These are phyloP conservation scores for Kodamaea derodonti DNA, from an alignment of 1,139 yeast species.

Conservation along the genomic window DNA sequence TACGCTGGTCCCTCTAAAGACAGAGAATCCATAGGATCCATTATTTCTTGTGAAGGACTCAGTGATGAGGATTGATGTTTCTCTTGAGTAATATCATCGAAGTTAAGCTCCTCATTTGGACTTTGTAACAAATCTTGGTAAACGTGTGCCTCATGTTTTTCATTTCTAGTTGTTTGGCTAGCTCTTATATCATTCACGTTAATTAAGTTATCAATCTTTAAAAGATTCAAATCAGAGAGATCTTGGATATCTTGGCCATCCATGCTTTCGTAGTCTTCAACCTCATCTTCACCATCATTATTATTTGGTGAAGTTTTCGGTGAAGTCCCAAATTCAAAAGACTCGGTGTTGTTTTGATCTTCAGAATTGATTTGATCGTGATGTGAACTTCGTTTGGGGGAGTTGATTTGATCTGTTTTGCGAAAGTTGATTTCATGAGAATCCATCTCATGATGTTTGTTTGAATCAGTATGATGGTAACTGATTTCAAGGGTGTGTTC, in stretches of 20 bases:
- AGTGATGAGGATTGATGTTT: not conserved
- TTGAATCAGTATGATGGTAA: not conserved
- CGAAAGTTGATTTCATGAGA: not conserved
- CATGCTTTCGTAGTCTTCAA: not conserved
- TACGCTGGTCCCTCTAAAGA: not conserved
- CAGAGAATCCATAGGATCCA: not conserved
- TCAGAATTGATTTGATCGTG: not conserved
- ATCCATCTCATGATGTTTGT: not conserved
- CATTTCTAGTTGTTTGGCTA: no score
- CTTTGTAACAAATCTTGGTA: not conserved
- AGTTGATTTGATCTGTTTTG: not conserved
- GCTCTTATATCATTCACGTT: constrained; percentile 22
- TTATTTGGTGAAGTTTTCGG: not conserved
- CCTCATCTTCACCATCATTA: not conserved
- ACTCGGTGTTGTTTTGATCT: not conserved
- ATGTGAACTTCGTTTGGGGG: not conserved
- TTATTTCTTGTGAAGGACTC: not conserved
- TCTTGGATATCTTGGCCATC: constrained; percentile 29
- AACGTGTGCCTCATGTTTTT: not conserved
- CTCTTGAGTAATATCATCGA: no score
- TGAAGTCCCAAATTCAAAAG: not conserved
- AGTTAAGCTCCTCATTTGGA: not conserved
- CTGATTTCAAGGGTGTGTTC: not conserved
- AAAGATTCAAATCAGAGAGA: constrained; percentile 37
- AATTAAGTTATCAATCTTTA: constrained; percentile 36